Conservation (phyloP, 495 filamentous ascomycete genomes). For the Cercophora scortea region DNA sequence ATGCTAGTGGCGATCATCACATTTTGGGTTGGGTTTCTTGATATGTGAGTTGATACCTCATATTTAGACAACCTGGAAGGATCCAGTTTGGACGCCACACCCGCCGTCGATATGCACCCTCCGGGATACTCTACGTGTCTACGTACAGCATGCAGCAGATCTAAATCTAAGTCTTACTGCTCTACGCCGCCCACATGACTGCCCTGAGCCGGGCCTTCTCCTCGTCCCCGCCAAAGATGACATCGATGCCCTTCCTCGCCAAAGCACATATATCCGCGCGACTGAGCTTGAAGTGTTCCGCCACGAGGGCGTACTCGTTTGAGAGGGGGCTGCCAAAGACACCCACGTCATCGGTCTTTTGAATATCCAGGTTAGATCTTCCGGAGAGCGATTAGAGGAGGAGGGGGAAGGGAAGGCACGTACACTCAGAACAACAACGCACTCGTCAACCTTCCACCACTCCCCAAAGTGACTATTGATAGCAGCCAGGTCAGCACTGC, state of each 20-base stretch:
- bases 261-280: slow-evolving; percentile 49
- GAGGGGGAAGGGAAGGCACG: slow-evolving; percentile 3
- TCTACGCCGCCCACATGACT: slow-evolving; percentile 32
- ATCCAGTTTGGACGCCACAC: too few relatives aligned
- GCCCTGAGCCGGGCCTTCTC: slow-evolving; percentile 51
- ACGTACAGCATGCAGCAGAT: neutral
- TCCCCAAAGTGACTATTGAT: slow-evolving; percentile 21
- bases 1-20: too few relatives aligned
- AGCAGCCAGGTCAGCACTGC: neutral
- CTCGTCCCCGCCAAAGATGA: slow-evolving; percentile 56
- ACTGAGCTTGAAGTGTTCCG: slow-evolving; percentile 58
- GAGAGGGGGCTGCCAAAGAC: slow-evolving; percentile 74
- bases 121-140: too few relatives aligned
- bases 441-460: slow-evolving; percentile 29
- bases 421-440: slow-evolving; percentile 31
- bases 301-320: slow-evolving; percentile 69
- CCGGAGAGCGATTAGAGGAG: neutral
- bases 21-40: too few relatives aligned
- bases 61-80: too few relatives aligned
- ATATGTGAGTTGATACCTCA: too few relatives aligned
- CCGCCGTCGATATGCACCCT: too few relatives aligned
- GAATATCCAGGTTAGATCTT: neutral
- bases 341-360: slow-evolving; percentile 79
- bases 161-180: neutral
- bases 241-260: slow-evolving; percentile 47